These are phyloP conservation scores for Botryobasidium botryosum DNA, from an alignment of 768 basidiomycete species.

Conservation along the genomic window DNA sequence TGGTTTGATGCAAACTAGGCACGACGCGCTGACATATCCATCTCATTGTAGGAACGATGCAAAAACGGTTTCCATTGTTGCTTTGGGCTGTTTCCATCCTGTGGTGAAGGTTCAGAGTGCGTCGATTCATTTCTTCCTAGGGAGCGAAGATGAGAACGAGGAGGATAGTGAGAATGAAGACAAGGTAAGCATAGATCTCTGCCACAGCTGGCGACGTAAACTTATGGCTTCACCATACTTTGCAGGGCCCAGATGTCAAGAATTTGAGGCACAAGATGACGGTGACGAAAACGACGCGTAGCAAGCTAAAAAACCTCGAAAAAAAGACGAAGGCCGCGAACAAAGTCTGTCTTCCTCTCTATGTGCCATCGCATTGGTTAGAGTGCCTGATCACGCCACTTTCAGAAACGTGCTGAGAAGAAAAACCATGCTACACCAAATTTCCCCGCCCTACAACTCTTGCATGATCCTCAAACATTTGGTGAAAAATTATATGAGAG, in stretches of 20 bases:
- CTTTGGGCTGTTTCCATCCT: slow-evolving; percentile 86
- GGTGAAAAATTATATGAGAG: slow-evolving; percentile 83
- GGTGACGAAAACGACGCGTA: slow-evolving; percentile 84
- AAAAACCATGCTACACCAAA: slow-evolving; percentile 33
- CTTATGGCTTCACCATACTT: slow-evolving; percentile 9
- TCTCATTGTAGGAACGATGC: slow-evolving; percentile 50
- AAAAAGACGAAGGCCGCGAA: slow-evolving; percentile 58
- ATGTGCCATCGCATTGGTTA: no score
- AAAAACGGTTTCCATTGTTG: slow-evolving; percentile 83
- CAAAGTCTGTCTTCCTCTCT: slow-evolving; percentile 31
- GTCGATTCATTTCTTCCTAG: slow-evolving; percentile 93
- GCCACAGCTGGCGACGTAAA: slow-evolving; percentile 10
- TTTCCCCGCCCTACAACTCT: slow-evolving; percentile 81
- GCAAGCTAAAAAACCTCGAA: slow-evolving; percentile 63
- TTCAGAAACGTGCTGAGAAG: slow-evolving; percentile 23
- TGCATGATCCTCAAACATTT: slow-evolving; percentile 92
- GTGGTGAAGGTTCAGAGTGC: slow-evolving; percentile 87
- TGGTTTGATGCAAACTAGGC: not conserved
- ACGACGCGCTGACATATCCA: not conserved
- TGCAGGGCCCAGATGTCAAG: slow-evolving; percentile 46
- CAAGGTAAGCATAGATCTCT: slow-evolving; percentile 29
- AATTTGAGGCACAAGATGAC: slow-evolving; percentile 72
- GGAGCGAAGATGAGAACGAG: slow-evolving; percentile 57
- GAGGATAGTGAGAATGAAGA: slow-evolving; percentile 59
- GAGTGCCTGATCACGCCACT: no score